Base-by-base conservation (phyloP, 108 stramenopile species). In the Pseudonitzschia multistriata region DNA sequence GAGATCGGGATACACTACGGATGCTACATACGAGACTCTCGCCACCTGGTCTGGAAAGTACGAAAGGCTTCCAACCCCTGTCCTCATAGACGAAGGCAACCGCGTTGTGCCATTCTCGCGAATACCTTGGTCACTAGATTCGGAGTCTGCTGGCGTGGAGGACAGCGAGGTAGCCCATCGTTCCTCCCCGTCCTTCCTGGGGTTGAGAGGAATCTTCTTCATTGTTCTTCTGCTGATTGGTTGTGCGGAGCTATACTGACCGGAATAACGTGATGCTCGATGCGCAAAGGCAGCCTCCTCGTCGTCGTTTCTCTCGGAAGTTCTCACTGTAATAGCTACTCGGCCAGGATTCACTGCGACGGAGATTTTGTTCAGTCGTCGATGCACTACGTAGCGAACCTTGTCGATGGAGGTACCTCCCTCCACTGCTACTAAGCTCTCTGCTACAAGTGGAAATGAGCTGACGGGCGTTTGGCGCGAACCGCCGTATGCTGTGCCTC, bases 41-140 rank as follows among this genome's bases (percentile, higher is more conserved):
- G 42, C 42, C 3, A 64, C 63, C 24, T 64, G 63, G 47, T 64
- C 42, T 5, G 63, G 63, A 24, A 64, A 64, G 40, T 64, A 64
- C n/a, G 63, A 64, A 11, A 62, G n/a, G 36, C 36, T 8, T 62
- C 35, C 35, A 8, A 4, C 7, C 33, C 61, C 61, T 22, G 3
- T 11, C 19, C 19, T 10, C 17, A 14, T 24, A 29, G 61, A n/a
- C 13, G 42, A 4, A 45, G 3, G 17, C 1, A 45, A 17, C 8
- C 11, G 2, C 34, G 54, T 36, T 35, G 42, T 11, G 34, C 47
- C 36, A 15, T 25, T 25, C 29, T 40, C 36, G 5, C 39, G 21
- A 34, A 5, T 42, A 45, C 45, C 22, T 21, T 45, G 37, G 15
- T 30, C 11, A 33, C 28, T 4, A 30, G 7, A 30, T 29, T 30